Conservation (phyloP, 768 basidiomycete species). For the Leccinum truebloodii region DNA sequence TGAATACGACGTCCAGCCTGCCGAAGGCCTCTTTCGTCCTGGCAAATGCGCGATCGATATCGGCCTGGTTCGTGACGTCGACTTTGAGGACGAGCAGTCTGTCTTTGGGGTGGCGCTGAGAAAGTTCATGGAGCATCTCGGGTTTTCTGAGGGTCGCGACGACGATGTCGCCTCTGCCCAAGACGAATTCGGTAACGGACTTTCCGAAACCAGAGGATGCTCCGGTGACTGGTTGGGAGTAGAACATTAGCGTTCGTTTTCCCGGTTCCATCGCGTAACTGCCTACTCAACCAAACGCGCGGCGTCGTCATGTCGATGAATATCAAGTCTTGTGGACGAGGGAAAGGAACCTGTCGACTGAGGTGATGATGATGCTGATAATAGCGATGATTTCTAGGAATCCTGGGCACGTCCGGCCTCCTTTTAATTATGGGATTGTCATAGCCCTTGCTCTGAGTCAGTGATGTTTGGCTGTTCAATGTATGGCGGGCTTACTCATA, state of each 20-base stretch:
- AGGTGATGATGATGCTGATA: not conserved
- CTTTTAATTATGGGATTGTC: no score
- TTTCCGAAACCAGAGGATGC: conserved; percentile 43
- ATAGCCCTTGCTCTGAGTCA: no score
- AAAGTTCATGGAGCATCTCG: conserved; percentile 16
- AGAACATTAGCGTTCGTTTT: not conserved
- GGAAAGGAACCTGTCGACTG: no score
- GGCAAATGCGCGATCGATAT: conserved; percentile 14
- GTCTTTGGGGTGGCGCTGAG: conserved; percentile 3
- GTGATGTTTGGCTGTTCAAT: no score
- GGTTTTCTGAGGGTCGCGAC: conserved; percentile 47
- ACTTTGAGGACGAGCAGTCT: conserved; percentile 18
- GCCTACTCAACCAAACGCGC: conserved; percentile 15
- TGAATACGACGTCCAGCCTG: conserved; percentile 23
- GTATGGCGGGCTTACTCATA: no score
- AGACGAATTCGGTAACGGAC: conserved; percentile 30
- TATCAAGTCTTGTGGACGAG: not conserved
- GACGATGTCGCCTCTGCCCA: conserved; percentile 38
- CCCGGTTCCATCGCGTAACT: not conserved
- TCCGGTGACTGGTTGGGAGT: conserved; percentile 36
- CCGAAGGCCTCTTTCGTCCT: conserved; percentile 10
- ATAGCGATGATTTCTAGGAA: no score
- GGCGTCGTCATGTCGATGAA: conserved; percentile 1
- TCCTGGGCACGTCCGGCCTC: not conserved
- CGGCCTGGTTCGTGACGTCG: conserved; percentile 14